Evolutionary conservation across 2,329 filamentous ascomycete genomes (phyloP).

Genomic region (Lasiodiplodia sp.): DNA sequence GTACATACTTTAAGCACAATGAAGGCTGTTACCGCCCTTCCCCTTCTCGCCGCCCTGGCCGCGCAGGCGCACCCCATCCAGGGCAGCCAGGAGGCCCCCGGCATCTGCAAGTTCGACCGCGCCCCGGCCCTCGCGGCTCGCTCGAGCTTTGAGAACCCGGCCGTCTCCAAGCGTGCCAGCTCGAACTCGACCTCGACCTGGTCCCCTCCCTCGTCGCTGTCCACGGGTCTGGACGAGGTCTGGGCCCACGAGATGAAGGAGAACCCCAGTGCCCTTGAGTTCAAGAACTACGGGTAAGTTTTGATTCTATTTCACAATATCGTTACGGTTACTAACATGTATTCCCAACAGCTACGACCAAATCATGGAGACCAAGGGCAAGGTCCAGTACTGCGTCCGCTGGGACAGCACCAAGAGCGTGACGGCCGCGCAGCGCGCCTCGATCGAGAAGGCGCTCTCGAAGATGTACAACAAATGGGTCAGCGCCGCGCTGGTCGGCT

Average conservation of each 20-base stretch:
- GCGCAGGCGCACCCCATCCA: conserved; percentile 34
- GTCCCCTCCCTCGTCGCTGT: conserved; percentile 38
- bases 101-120: conserved; percentile 7
- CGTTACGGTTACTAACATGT: not conserved
- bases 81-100: conserved; percentile 34
- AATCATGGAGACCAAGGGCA: conserved; percentile 42
- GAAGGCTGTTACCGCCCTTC: conserved; percentile 2
- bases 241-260: conserved; percentile 37
- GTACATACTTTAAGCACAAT: conserved; percentile 1
- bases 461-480: conserved; percentile 52
- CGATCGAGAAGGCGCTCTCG: conserved; percentile 47
- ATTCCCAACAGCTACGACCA: conserved; percentile 37
- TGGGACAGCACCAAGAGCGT: conserved; percentile 53
- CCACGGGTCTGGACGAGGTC: conserved; percentile 35
- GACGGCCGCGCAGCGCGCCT: conserved; percentile 50
- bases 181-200: conserved; percentile 31
- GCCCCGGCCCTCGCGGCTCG: not conserved
- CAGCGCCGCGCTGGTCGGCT: conserved; percentile 51
- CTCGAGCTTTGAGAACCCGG: not conserved
- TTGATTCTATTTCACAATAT: not conserved
- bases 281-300: conserved; percentile 40
- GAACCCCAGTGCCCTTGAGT: conserved; percentile 38
- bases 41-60: conserved; percentile 10
- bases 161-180: conserved; percentile 32
- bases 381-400: conserved; percentile 54